Evolutionary conservation across 192 early-diverging fungal genomes (phyloP).

Genomic region (Backusella luteola): DNA sequence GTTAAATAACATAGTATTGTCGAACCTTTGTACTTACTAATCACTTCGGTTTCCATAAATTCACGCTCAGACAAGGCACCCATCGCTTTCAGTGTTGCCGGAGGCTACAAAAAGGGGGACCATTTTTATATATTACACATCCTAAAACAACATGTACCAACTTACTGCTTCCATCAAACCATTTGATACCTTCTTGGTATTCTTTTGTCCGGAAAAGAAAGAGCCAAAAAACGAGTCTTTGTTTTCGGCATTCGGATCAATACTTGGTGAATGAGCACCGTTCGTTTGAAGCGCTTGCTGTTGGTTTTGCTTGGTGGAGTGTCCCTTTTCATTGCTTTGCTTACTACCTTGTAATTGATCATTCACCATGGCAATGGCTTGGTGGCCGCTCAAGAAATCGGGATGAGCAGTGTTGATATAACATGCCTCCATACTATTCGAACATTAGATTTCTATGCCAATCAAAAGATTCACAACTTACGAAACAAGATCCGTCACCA

Average conservation of each 20-base stretch:
- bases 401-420: slow-evolving; percentile 99
- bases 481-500: slow-evolving; percentile 89
- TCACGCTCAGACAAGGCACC: slow-evolving; percentile 97
- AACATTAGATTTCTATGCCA: no score
- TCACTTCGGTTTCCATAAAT: slow-evolving; percentile 98
- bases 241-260: not conserved
- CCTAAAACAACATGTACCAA: not conserved
- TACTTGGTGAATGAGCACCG: not conserved
- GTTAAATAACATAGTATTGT: not conserved
- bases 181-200: slow-evolving; percentile 61
- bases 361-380: slow-evolving; percentile 88
- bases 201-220: slow-evolving; percentile 85
- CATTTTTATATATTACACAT: not conserved
- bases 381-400: slow-evolving; percentile 97
- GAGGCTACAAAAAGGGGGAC: slow-evolving; percentile 55
- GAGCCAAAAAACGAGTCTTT: slow-evolving; percentile 86
- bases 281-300: slow-evolving; percentile 16
- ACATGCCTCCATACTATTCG: slow-evolving; percentile 79
- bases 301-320: not conserved
- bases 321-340: not conserved
- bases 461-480: slow-evolving; percentile 27
- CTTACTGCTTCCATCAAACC: slow-evolving; percentile 67
- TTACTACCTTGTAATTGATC: slow-evolving; percentile 48
- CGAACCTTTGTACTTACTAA: slow-evolving; percentile 65
- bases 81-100: slow-evolving; percentile 87